Conservation (phyloP, 352 stramenopile genomes). For the Phytophthora pluvialis region DNA sequence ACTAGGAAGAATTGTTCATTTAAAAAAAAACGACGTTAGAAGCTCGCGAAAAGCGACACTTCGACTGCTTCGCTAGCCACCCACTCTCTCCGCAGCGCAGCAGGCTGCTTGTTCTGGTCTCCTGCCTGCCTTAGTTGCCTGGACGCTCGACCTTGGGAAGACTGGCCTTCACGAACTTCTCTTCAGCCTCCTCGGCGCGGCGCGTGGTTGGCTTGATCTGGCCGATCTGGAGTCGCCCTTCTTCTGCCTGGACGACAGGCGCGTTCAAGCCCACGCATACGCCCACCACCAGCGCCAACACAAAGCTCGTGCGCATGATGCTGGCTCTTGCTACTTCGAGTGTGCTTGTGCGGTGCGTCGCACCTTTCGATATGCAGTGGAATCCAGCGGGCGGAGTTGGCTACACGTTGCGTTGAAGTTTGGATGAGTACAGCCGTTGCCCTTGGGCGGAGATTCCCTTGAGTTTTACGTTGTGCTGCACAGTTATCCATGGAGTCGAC, state of each 20-base stretch:
- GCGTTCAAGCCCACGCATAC: slow-evolving; percentile 16
- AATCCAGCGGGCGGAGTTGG: not conserved
- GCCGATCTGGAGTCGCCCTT: slow-evolving; percentile 14
- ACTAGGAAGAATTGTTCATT: too few relatives aligned
- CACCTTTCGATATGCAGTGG: slow-evolving; percentile 21
- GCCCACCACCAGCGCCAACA: slow-evolving; percentile 7
- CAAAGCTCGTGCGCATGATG: slow-evolving; percentile 25
- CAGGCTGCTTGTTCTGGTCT: not conserved
- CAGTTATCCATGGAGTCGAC: not conserved
- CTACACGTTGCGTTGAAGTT: slow-evolving; percentile 23
- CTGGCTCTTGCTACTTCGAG: slow-evolving; percentile 5
- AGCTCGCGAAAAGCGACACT: too few relatives aligned
- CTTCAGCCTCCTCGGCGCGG: slow-evolving; percentile 19
- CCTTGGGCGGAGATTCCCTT: slow-evolving; percentile 35
- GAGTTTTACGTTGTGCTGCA: slow-evolving; percentile 8
- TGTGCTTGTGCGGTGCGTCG: slow-evolving; percentile 16
- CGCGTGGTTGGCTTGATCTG: slow-evolving; percentile 21
- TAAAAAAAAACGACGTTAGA: too few relatives aligned
- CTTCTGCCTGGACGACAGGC: slow-evolving; percentile 10
- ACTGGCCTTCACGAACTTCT: slow-evolving; percentile 19
- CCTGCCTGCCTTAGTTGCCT: slow-evolving; percentile 1
- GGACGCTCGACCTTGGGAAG: slow-evolving; percentile 23
- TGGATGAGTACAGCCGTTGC: slow-evolving; percentile 6
- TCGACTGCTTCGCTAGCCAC: not conserved
- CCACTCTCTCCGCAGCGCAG: not conserved